These are phyloP conservation scores for Aspergillus sparsus DNA, from an alignment of 495 filamentous ascomycete genomes.

Conservation along the genomic window DNA sequence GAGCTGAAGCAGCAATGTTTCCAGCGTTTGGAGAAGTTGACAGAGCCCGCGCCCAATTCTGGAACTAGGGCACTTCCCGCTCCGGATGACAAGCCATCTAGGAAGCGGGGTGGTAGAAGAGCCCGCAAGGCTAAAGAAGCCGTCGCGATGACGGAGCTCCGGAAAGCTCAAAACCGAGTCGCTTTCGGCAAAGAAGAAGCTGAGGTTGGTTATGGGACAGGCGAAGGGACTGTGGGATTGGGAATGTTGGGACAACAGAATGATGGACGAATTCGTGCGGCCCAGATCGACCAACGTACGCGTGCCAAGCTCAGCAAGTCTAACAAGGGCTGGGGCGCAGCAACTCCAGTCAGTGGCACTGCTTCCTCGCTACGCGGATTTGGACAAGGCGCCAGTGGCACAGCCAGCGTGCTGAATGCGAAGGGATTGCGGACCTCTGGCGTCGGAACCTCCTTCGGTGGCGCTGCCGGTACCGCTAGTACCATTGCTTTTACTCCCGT, in stretches of 20 bases:
- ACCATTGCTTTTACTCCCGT: slow-evolving; percentile 91
- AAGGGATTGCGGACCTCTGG: slow-evolving; percentile 75
- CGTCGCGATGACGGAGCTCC: slow-evolving; percentile 92
- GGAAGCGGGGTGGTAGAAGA: slow-evolving; percentile 89
- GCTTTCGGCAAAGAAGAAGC: slow-evolving; percentile 95
- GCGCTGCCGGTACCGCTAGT: slow-evolving; percentile 71
- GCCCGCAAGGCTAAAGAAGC: slow-evolving; percentile 97
- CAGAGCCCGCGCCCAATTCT: slow-evolving; percentile 90
- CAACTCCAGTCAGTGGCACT: slow-evolving; percentile 60
- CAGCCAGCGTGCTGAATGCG: slow-evolving; percentile 64
- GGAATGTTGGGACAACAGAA: slow-evolving; percentile 93
- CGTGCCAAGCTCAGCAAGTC: slow-evolving; percentile 90
- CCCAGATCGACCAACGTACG: slow-evolving; percentile 91
- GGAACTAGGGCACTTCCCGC: slow-evolving; percentile 85
- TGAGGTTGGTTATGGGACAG: slow-evolving; percentile 88
- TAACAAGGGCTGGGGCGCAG: slow-evolving; percentile 91
- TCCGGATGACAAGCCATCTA: slow-evolving; percentile 90
- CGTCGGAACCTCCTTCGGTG: slow-evolving; percentile 65
- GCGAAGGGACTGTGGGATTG: slow-evolving; percentile 82
- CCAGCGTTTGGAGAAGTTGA: slow-evolving; percentile 88
- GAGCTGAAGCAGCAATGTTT: slow-evolving; percentile 82
- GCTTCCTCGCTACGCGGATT: slow-evolving; percentile 80
- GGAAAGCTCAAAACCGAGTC: slow-evolving; percentile 95
- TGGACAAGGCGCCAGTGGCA: slow-evolving; percentile 62
- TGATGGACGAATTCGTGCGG: slow-evolving; percentile 80